Evolutionary conservation across 2,329 filamentous ascomycete species (phyloP).

Genomic region (Exophiala spinifera): DNA sequence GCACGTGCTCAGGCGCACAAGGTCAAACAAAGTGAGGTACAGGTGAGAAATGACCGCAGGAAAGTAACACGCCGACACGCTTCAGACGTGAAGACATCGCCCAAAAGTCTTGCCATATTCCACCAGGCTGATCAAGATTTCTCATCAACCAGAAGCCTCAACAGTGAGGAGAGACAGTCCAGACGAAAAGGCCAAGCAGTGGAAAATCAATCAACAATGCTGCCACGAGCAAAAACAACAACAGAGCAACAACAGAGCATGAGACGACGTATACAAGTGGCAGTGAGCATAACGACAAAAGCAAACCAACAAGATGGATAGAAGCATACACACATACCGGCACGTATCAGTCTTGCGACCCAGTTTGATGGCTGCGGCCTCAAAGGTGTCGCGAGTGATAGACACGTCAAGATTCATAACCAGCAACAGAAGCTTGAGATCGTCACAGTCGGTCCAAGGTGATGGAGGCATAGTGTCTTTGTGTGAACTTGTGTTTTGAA

Average conservation of each 20-base stretch:
- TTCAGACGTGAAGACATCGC: slow-evolving; percentile 23
- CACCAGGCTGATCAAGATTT: neutral
- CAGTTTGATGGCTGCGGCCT: neutral
- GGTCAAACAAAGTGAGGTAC: neutral
- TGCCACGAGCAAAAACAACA: no score
- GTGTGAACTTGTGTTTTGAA: no score
- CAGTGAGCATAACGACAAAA: no score
- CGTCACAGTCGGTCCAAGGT: slow-evolving; percentile 3
- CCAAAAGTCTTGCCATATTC: slow-evolving; percentile 14
- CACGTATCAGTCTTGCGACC: slow-evolving; percentile 8
- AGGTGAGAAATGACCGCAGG: neutral
- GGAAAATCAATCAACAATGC: no score
- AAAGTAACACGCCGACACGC: slow-evolving; percentile 26
- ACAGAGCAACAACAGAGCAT: no score
- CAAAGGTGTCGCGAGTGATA: slow-evolving; percentile 7
- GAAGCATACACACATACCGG: neutral
- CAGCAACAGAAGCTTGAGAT: slow-evolving; percentile 5
- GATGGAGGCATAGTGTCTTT: neutral
- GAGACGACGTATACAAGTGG: no score
- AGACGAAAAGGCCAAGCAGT: neutral
- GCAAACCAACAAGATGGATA: neutral
- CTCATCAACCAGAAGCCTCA: no score
- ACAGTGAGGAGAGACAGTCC: neutral
- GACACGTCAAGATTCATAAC: slow-evolving; percentile 7
- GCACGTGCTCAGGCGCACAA: no score